Percentiles rank a stretch among this genome's conserved stretches.
Conservation (phyloP, 345 rosid species). For the Adansonia digitata region DNA sequence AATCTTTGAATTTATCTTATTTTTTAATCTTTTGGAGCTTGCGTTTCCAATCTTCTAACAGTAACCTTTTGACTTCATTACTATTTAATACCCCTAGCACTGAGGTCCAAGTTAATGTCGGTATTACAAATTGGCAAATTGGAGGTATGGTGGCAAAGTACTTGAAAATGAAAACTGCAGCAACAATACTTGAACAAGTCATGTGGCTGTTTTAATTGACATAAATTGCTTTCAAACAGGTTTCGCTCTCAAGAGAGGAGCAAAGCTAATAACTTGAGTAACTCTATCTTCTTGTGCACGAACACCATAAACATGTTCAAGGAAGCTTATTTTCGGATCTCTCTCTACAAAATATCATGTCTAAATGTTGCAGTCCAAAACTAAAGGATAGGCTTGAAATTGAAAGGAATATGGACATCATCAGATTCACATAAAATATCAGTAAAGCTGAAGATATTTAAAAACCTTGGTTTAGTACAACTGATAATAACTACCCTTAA, state of each 20-base stretch:
- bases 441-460: background rate
- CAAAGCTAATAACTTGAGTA: background rate
- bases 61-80: background rate
- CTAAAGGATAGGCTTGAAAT: background rate
- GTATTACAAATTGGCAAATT: background rate
- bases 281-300: slow-evolving; percentile 1
- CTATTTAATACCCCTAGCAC: background rate
- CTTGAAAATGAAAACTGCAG: background rate
- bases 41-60: slow-evolving; percentile 9
- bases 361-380: background rate
- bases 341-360: background rate
- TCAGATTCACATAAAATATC: background rate
- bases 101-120: background rate
- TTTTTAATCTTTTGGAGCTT: background rate
- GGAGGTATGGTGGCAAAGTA: background rate
- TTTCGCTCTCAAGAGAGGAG: background rate
- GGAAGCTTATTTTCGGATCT: background rate
- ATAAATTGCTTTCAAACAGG: background rate
- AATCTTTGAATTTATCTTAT: background rate
- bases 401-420: background rate
- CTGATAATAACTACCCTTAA: too few relatives aligned
- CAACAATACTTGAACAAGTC: slow-evolving; percentile 4
- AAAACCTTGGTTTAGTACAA: too few relatives aligned
- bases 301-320: background rate
- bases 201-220: slow-evolving; percentile 24